These are phyloP conservation scores for Pelargonium cotyledonis DNA, from an alignment of 441 rosid species.

Conservation along the genomic window DNA sequence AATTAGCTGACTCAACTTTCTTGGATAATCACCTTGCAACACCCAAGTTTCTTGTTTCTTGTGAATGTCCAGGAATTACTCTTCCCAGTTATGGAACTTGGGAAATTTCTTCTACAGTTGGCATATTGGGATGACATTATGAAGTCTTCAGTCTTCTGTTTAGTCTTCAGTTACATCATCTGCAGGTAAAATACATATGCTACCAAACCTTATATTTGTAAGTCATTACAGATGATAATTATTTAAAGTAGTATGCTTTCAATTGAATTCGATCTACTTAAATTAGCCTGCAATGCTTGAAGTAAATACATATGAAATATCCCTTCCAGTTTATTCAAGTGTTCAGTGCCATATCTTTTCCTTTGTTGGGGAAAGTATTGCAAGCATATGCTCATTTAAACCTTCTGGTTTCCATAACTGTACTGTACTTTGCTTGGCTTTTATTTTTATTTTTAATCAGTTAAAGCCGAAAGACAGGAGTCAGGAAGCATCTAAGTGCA, in stretches of 20 bases:
- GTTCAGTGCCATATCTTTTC: background rate
- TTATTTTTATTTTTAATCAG: background rate
- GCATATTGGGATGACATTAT: conserved; percentile 66
- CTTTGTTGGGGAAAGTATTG: background rate
- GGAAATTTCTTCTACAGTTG: conserved; percentile 51
- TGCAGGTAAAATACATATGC: conserved; percentile 43
- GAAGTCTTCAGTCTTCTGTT: conserved; percentile 71
- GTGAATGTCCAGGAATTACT: conserved; percentile 60
- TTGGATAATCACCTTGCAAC: background rate
- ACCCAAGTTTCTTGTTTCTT: background rate
- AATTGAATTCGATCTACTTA: no score
- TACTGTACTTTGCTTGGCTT: background rate
- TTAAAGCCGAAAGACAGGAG: background rate
- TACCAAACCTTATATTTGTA: background rate
- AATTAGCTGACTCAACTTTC: no score
- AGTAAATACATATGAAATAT: no score
- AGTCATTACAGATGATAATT: no score
- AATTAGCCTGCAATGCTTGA: no score
- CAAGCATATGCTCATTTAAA: no score
- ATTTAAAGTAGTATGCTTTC: no score
- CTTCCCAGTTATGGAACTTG: conserved; percentile 55
- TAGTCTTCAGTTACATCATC: conserved; percentile 47
- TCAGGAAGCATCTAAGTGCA: background rate
- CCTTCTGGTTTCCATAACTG: no score
- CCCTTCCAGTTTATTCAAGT: background rate